Base-by-base conservation (phyloP, 2,329 filamentous ascomycete species). In the Sclerotinia nivalis region DNA sequence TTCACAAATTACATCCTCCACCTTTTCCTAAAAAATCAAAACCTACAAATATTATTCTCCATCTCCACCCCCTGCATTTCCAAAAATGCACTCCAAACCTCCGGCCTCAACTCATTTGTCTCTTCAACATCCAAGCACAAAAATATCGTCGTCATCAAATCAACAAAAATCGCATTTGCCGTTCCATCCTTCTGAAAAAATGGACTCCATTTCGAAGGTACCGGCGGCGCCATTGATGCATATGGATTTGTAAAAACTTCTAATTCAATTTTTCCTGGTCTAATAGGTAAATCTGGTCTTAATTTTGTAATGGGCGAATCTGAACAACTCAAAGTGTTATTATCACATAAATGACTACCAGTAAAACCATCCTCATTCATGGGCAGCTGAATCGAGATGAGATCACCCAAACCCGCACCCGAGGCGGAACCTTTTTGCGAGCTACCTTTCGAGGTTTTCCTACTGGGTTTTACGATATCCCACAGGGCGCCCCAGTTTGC, bases 71-170 rank as follows among this genome's bases (percentile, higher is more conserved):
- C 74, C 62, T 74, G 72, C 40, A 71, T 55, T 43, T 76, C 75
- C 45, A 76, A 60, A 47, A 76, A 76, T 1, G 40, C 66, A 31
- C 73, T 74, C 59, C 74, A 76, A 4, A 69, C 66, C 37, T 76
- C 75, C 34, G 74, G 75, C 34, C 49, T 73, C 28, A 76, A 47
- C 58, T 70, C 73, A 13, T 74, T 74, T 2, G 74, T 74, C 28
- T 72, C 72, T 12, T 72, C 68, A 7, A 71, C 69, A 69, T 76
- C 75, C 28, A 76, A 60, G 50, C 68, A 68, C 43, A 69, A 65
- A 66, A 76, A 76, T 7, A 76, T 70, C n/a, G 71, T 74, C 49
- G 73, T 74, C 74, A 76, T 76, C 59, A 76, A 70, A 15, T 73
- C 70, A 1, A 73, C 69, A 60, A 75, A 75, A 28, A 74, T 74